Conservation (phyloP, 2,329 filamentous ascomycete species). For the Xylariales sp. region DNA sequence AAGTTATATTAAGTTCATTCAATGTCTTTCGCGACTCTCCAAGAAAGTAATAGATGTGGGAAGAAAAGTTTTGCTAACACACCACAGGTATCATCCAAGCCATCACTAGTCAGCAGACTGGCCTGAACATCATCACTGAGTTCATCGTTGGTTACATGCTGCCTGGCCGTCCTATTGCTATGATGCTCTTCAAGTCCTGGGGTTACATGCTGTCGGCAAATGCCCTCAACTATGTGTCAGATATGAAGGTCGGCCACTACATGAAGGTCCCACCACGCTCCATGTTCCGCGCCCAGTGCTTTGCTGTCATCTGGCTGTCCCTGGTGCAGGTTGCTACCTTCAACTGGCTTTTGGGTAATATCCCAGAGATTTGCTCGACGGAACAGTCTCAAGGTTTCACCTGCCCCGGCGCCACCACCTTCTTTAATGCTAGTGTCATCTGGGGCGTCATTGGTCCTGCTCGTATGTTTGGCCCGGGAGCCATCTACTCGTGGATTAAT, state of each 20-base stretch:
- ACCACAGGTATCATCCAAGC: conserved; percentile 46
- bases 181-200: conserved; percentile 76
- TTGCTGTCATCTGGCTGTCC: conserved; percentile 34
- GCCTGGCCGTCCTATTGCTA: conserved; percentile 63
- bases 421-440: conserved; percentile 56
- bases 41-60: conserved; percentile 45
- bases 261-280: conserved; percentile 49
- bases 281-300: conserved; percentile 41
- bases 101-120: conserved; percentile 44
- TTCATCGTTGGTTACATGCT: conserved; percentile 71
- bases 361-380: conserved; percentile 46
- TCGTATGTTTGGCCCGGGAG: conserved; percentile 43
- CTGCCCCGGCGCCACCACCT: conserved; percentile 53
- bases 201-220: conserved; percentile 42
- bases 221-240: conserved; percentile 40
- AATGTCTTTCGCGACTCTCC: conserved; percentile 13
- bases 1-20: neutral
- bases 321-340: conserved; percentile 32
- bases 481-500: conserved; percentile 44
- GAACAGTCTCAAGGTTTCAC: conserved; percentile 46
- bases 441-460: conserved; percentile 58
- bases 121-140: conserved; percentile 59
- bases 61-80: too few species aligned
- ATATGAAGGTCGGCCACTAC: conserved; percentile 49
- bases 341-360: conserved; percentile 39